phyloP scores from a whole-genome alignment of 2,329 filamentous ascomycete species.

The Fusarium nelsonii region DNA sequence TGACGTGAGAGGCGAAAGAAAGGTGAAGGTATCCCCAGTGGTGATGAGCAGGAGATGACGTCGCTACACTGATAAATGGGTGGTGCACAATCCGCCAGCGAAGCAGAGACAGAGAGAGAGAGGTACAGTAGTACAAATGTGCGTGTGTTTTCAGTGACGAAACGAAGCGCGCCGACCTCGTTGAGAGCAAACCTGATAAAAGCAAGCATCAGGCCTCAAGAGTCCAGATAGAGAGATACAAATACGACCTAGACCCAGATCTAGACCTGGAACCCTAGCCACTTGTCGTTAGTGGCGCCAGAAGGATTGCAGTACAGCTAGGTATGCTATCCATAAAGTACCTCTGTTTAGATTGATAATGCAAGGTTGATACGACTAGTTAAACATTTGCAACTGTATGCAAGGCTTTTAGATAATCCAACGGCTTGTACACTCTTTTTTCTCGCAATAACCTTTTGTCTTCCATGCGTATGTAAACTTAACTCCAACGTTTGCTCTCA shows the following conservation, averaged over 20 bases:
- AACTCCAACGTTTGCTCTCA: background rate
- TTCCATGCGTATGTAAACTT: too few relatives aligned
- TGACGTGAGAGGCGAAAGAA: constrained; percentile 33
- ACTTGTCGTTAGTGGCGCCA: constrained; percentile 20
- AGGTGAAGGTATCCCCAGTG: constrained; percentile 27
- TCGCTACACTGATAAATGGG: constrained; percentile 16
- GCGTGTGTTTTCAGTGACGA: constrained; percentile 1
- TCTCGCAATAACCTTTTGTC: too few relatives aligned
- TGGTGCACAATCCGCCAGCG: background rate
- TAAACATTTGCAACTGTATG: constrained; percentile 1
- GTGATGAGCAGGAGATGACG: constrained; percentile 30
- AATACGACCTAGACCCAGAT: background rate
- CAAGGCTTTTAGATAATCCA: background rate
- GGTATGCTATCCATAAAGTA: background rate
- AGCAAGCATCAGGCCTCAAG: constrained; percentile 21
- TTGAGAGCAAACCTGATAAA: constrained; percentile 6
- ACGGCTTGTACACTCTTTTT: background rate
- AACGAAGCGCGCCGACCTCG: constrained; percentile 4
- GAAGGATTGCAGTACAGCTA: too few relatives aligned
- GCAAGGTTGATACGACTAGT: background rate
- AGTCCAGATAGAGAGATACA: background rate
- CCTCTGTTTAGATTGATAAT: constrained; percentile 20
- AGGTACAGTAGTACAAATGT: background rate
- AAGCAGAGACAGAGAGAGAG: constrained; percentile 4
- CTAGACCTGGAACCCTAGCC: constrained; percentile 9